Base-by-base conservation (phyloP, 345 rosid species). In the Populus tremula region DNA sequence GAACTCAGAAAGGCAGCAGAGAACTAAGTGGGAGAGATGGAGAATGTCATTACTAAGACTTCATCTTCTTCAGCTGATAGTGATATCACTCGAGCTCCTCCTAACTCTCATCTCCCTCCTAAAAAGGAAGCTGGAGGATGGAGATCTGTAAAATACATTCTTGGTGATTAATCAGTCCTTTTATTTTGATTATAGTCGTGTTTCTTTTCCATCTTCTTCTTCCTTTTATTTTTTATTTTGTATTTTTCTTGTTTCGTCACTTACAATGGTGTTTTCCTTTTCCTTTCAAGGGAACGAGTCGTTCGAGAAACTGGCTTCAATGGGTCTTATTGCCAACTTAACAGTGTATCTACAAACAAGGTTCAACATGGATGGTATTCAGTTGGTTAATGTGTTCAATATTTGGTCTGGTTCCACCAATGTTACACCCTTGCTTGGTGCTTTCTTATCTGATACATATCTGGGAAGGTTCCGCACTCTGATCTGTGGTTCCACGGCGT, bases 231-330 rank as follows among this genome's bases (percentile, higher is more conserved):
- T 33, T 33, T 33, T 33, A 4, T 0, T 3, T 33, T 33, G 36
- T 33, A 33, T 33, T 33, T 33, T 54, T 54, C 33, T 56, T 20
- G 39, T 38, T 74, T 21, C 14, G 14, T 54, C 35, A 73, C 31
- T 75, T 66, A 59, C 33, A 79, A 13, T 27, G 77, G 23, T 39
- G 12, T 41, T 39, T 72, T 49, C 9, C n/a, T 21, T n/a, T 35
- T 3, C 9, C 65, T 38, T 21, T 78, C 75, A 77, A 88, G 94
- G 88, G 77, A 93, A 93, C 41, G 89, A 93, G 75, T 84, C 94
- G 0, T 90, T 93, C 62, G 97, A 91, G 88, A 93, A 90, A 82
- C 76, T 89, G 77, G 95, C 97, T 18, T 91, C 93, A 1, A 87
- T 91, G 92, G 84, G 94, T 70, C 76, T 91, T 78, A 81, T 91